Percentiles rank a stretch among this genome's conserved stretches.
Conservation (phyloP, 805 yeast genomes). For the Candida rishiriensis region DNA sequence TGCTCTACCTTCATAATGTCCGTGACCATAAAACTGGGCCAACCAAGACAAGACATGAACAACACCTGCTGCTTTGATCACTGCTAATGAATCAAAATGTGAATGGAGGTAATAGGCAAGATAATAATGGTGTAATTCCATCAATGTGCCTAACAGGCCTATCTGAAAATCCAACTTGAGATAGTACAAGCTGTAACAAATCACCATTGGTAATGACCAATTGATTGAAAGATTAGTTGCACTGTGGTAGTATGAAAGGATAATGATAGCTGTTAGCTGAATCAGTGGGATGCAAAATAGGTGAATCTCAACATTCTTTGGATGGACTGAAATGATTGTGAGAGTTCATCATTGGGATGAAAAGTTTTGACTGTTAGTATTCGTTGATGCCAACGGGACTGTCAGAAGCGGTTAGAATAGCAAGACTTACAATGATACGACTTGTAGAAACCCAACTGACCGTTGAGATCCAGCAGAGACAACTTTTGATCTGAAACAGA, state of each 20-base stretch:
- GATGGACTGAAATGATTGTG: conserved; percentile 4
- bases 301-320: conserved; percentile 69
- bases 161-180: conserved; percentile 51
- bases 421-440: conserved; percentile 26
- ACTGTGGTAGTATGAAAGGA: too few relatives aligned
- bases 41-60: conserved; percentile 64
- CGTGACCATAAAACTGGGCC: conserved; percentile 86
- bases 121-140: conserved; percentile 27
- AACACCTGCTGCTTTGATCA: conserved; percentile 28
- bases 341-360: too few relatives aligned
- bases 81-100: conserved; percentile 15
- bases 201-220: conserved; percentile 22
- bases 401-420: too few relatives aligned
- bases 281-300: conserved; percentile 77
- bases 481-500: conserved; percentile 1
- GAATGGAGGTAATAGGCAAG: conserved; percentile 13
- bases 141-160: conserved; percentile 35
- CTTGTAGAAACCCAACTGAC: conserved; percentile 58
- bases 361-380: too few relatives aligned
- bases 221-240: too few relatives aligned
- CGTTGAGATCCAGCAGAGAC: conserved; percentile 33
- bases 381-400: too few relatives aligned
- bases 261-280: conserved; percentile 46
- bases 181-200: conserved; percentile 56
- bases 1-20: conserved; percentile 68